phyloP scores from a whole-genome alignment of 1,284 basidiomycete species.

The Cerioporus squamosus region DNA sequence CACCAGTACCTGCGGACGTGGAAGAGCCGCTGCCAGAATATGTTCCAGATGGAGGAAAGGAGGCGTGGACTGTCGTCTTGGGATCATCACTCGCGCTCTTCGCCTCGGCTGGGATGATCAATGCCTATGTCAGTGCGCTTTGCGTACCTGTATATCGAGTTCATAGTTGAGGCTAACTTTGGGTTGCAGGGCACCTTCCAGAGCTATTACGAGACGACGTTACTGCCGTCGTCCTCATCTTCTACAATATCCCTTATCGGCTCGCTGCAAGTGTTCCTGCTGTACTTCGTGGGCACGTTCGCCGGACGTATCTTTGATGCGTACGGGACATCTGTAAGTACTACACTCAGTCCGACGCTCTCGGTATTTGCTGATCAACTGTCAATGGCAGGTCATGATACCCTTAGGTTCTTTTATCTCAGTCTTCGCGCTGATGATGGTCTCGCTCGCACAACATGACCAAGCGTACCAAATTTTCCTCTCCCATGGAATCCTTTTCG shows the following conservation, averaged over 20 bases:
- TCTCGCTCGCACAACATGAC: conserved; percentile 37
- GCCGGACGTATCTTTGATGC: conserved; percentile 44
- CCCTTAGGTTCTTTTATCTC: conserved; percentile 37
- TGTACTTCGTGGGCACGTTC: conserved; percentile 39
- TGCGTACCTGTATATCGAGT: not conserved
- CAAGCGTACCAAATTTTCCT: conserved; percentile 43
- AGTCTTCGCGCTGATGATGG: conserved; percentile 40
- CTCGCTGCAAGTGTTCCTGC: conserved; percentile 45
- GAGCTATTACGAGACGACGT: conserved; percentile 42
- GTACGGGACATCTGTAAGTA: conserved; percentile 28
- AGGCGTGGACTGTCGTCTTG: conserved; percentile 37
- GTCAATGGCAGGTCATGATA: conserved; percentile 28
- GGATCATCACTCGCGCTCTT: conserved; percentile 37
- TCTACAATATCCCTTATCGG: conserved; percentile 49
- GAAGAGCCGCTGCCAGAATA: conserved; percentile 10
- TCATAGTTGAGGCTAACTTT: not conserved
- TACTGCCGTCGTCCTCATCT: conserved; percentile 38
- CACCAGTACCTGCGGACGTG: not conserved
- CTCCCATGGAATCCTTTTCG: conserved; percentile 39
- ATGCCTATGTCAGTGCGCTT: conserved; percentile 34
- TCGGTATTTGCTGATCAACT: not conserved
- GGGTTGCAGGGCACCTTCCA: conserved; percentile 41
- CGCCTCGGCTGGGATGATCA: conserved; percentile 39
- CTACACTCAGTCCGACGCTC: not conserved
- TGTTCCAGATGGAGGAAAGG: conserved; percentile 35